Conservation (phyloP, 306 rosid species). For the Ammopiptanthus mongolicus region DNA sequence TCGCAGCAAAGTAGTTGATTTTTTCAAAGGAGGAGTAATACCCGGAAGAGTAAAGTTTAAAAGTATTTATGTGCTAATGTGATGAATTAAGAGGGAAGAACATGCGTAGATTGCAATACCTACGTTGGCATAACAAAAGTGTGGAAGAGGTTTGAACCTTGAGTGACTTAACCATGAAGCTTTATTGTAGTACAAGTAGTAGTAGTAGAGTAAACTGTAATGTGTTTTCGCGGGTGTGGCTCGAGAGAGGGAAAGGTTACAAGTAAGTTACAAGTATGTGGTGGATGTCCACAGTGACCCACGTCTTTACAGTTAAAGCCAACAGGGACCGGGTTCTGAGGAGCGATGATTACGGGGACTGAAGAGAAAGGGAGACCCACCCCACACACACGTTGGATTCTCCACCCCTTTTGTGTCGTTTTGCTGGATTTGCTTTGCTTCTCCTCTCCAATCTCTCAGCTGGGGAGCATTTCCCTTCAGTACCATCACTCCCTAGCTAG, state of each 20-base stretch:
- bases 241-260: slow-evolving; percentile 31
- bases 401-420: slow-evolving; percentile 6
- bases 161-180: neutral
- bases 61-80: neutral
- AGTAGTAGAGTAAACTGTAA: neutral
- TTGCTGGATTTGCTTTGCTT: neutral
- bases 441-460: neutral
- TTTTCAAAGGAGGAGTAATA: neutral
- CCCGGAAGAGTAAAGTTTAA: neutral
- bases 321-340: slow-evolving; percentile 25
- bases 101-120: slow-evolving; percentile 10
- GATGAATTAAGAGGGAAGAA: neutral
- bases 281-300: slow-evolving; percentile 16
- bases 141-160: neutral
- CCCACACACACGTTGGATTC: slow-evolving; percentile 43
- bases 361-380: slow-evolving; percentile 38
- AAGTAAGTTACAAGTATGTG: no score
- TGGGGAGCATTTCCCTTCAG: neutral
- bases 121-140: neutral
- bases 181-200: neutral
- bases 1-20: neutral
- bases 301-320: slow-evolving; percentile 27
- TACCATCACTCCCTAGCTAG: neutral
- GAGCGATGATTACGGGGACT: slow-evolving; percentile 62
- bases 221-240: slow-evolving; percentile 46